Evolutionary conservation across 305 asterid genomes (phyloP).

Genomic region (Fraxinus paxiana): DNA sequence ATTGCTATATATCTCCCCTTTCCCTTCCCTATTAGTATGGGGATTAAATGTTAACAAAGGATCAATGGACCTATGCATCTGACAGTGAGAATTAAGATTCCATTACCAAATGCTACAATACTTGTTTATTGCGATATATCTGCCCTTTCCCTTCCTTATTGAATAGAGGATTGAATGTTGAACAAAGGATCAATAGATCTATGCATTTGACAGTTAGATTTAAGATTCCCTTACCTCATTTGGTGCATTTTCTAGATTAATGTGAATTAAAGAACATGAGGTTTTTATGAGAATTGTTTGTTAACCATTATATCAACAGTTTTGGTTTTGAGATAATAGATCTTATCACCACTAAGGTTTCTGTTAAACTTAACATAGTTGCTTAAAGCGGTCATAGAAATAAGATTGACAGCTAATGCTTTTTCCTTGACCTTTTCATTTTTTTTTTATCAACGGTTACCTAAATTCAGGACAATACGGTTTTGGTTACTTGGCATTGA

Average conservation of each 20-base stretch:
- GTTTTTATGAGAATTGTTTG: background rate
- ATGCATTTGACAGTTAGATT: background rate
- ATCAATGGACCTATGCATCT: background rate
- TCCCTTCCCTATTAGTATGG: background rate
- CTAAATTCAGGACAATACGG: background rate
- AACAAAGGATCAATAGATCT: background rate
- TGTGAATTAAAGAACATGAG: background rate
- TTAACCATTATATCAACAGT: background rate
- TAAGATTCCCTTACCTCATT: background rate
- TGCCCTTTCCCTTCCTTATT: background rate
- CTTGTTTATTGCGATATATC: background rate
- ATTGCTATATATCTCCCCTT: background rate
- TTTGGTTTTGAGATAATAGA: background rate
- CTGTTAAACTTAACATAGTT: background rate
- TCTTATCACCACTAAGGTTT: background rate
- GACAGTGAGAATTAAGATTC: background rate
- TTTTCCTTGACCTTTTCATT: background rate
- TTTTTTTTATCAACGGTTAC: background rate
- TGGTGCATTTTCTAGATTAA: background rate
- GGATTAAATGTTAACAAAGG: background rate
- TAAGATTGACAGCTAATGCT: background rate
- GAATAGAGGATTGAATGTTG: background rate
- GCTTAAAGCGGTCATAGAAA: background rate
- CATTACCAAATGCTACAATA: background rate
- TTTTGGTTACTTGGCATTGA: background rate